A percentile compares a stretch with the other conserved stretches of the same genome.
These are phyloP conservation scores for Arthrinium puccinioides DNA, from an alignment of 2,329 filamentous ascomycete genomes.

Conservation along the genomic window DNA sequence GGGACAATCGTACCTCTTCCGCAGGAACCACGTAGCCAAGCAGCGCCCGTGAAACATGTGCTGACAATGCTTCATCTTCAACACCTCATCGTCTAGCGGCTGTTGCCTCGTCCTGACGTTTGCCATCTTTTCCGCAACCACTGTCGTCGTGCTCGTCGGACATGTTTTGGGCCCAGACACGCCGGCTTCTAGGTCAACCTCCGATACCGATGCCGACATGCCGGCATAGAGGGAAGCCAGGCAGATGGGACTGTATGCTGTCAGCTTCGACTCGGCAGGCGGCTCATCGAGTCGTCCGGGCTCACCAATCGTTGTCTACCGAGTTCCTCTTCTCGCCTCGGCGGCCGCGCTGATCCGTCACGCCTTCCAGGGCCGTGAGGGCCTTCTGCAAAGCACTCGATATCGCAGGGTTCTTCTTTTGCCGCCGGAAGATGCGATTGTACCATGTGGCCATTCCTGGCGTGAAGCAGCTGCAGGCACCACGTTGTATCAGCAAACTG, in stretches of 20 bases:
- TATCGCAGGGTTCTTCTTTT: neutral
- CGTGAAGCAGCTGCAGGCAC: slow-evolving; percentile 1
- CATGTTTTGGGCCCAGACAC: slow-evolving; percentile 2
- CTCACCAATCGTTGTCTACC: slow-evolving; percentile 14
- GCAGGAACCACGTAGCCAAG: slow-evolving; percentile 30
- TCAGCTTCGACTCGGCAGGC: too few species aligned
- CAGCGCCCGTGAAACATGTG: slow-evolving; percentile 33
- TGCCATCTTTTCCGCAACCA: slow-evolving; percentile 3
- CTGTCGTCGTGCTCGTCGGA: slow-evolving; percentile 1
- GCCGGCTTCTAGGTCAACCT: slow-evolving; percentile 6
- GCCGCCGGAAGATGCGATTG: neutral
- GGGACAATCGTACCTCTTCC: slow-evolving; percentile 28
- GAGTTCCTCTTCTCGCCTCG: slow-evolving; percentile 9
- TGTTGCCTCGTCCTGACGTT: slow-evolving; percentile 6
- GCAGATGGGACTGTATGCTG: slow-evolving; percentile 16
- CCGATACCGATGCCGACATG: neutral
- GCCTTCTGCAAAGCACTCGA: slow-evolving; percentile 12
- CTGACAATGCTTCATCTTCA: slow-evolving; percentile 28
- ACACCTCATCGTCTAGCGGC: slow-evolving; percentile 20
- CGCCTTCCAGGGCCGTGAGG: slow-evolving; percentile 10
- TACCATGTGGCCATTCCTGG: neutral
- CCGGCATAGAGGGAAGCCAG: slow-evolving; percentile 12
- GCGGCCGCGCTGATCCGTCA: slow-evolving; percentile 10
- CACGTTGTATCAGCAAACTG: neutral
- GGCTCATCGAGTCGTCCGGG: too few species aligned